Conservation (phyloP, 1,139 yeast genomes). For the Entelexis paramagnoliae region DNA sequence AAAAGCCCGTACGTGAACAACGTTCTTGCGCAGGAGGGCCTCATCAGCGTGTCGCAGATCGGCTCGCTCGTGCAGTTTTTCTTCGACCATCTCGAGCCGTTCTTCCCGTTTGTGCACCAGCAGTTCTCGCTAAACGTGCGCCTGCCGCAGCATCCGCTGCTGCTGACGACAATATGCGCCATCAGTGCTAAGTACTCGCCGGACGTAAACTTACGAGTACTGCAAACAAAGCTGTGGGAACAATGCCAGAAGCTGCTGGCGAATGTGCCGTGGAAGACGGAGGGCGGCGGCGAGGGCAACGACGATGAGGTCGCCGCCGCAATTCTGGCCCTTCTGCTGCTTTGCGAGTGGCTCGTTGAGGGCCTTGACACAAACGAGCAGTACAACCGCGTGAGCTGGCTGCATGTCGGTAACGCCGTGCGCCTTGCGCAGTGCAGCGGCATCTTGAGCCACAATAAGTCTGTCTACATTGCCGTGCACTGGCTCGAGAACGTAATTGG, state of each 20-base stretch:
- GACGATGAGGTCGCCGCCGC: conserved; percentile 65
- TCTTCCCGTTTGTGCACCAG: conserved; percentile 74
- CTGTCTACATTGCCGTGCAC: conserved; percentile 74
- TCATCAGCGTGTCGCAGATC: conserved; percentile 61
- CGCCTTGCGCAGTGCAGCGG: conserved; percentile 83
- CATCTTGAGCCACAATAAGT: conserved; percentile 59
- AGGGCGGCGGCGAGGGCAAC: conserved; percentile 27
- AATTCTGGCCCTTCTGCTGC: conserved; percentile 62
- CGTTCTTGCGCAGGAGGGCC: conserved; percentile 59
- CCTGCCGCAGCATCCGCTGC: conserved; percentile 67
- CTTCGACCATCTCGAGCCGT: conserved; percentile 76
- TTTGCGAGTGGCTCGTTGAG: conserved; percentile 13
- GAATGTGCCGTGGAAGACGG: conserved; percentile 70
- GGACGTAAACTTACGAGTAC: conserved; percentile 48
- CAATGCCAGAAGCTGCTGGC: conserved; percentile 74
- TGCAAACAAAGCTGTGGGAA: conserved; percentile 77
- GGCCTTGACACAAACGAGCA: conserved; percentile 3
- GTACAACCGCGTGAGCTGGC: conserved; percentile 68
- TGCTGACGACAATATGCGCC: conserved; percentile 69
- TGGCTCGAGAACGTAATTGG: conserved; percentile 56
- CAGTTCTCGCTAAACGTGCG: conserved; percentile 58
- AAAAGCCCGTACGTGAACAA: conserved; percentile 25
- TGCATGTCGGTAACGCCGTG: conserved; percentile 80
- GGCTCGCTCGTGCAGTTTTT: conserved; percentile 51
- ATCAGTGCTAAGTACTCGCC: conserved; percentile 47